Evolutionary conservation across 164 flowering plant genomes (phyloP), one percentile per base, ranked within the genome.

Genomic region (Aristolochia fimbriata): DNA sequence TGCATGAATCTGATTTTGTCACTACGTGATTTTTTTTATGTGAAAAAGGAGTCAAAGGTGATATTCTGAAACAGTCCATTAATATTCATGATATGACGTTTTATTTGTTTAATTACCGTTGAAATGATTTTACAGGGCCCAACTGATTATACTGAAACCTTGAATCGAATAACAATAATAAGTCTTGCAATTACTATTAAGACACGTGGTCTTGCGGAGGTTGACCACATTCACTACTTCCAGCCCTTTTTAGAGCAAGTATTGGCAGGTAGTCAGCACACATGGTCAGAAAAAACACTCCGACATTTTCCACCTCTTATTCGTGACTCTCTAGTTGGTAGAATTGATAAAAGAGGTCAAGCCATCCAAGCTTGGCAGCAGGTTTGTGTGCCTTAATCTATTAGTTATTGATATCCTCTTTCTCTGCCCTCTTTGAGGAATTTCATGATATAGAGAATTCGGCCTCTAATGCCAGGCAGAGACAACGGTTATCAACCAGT

Each of bases 361-460:
- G 77, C 87, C 19, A 88, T 86, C 74, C 99, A 94, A 81, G 84
- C 89, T 59, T 94, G 99, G 99, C 95, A 88, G 75, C 95, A 86
- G 97, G 98, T 93, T 65, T 19, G 55, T 7, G 4, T 37, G 1
- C 30, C 14, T 22, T 19, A 3, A 52, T 52, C 55, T 15, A 4
- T 21, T 19, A 21, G 30, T 52, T 9, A 31, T 24, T 15, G 11
- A 4, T 31, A 0, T 4, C 27, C 13, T 15, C 45, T 27, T 55
- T 31, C 57, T 24, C 24, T 6, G 52, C 22, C 4, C 52, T 49
- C 22, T 15, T 25, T 54, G 15, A 1, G 33, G 7, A 2, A 6
- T 15, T 54, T 54, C 8, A 16, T 54, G 57, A 2, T 13, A 15
- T 55, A 9, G 15, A 24, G 5, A 27, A 4, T 55, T 55, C 12